Evolutionary conservation across 2,329 filamentous ascomycete species (phyloP), one percentile per base, ranked within the genome.

Genomic region (Helotiales sp.): DNA sequence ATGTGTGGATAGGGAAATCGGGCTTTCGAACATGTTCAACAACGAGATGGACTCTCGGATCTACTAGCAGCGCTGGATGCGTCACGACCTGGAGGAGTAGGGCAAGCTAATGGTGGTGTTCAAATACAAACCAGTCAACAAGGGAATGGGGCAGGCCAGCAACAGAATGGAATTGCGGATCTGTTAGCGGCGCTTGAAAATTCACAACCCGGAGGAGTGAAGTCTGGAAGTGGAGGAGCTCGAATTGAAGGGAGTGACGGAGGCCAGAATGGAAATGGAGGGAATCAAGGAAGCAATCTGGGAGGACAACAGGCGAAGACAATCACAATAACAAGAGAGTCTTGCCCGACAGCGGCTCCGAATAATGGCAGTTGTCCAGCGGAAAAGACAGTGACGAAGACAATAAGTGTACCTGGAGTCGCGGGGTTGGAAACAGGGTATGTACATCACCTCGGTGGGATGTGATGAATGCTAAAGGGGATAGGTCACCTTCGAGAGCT

Each of bases 291-390:
- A n/a, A 57, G 30, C 26, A 52, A 17, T 1, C 11, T 11, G 22
- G 40, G 45, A 28, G 40, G 47, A 37, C 52, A 63, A 45, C 28
- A 34, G 60, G 58, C 58, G 34, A 70, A 68, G 55, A 64, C 70
- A 22, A 62, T 79, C 68, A 82, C 79, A 32, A 73, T 80, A 20
- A 81, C 79, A 11, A 76, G 79, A n/a, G 73, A 71, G 1, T 69
- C 65, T 22, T 13, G 2, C 26, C 17, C 64, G 24, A 63, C 65
- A 49, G 22, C 67, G 22, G 67, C 55, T 52, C 60, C 30, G 17
- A 61, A 26, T 11, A 74, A 73, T 49, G 64, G 66, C 32, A 75
- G 64, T 32, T 61, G 55, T 37, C 43, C 60, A 13, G 68, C 63
- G 34, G 63, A 50, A 22, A 70, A 60, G 43, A 66, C 75, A 17